Percentiles rank a stretch among this genome's conserved stretches.
Evolutionary conservation across 2,329 filamentous ascomycete genomes (phyloP).

Genomic region (Trichoderma oligosporum): DNA sequence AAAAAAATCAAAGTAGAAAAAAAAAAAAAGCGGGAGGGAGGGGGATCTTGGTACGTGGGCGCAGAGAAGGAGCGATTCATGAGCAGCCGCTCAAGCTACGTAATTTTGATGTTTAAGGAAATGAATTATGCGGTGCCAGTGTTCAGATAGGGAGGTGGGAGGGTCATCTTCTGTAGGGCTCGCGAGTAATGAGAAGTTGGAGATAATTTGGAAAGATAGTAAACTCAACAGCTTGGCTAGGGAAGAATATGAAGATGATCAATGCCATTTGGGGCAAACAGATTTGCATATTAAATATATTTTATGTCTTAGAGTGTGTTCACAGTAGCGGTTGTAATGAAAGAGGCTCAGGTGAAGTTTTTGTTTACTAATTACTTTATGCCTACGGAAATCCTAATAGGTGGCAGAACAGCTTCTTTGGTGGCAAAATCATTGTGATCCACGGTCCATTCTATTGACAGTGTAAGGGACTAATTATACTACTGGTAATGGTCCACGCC

Average conservation of each 20-base stretch:
- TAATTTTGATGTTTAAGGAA: neutral
- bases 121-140: conserved; percentile 3
- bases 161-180: neutral
- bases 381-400: no score
- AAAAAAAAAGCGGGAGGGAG: no score
- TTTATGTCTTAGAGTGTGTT: neutral
- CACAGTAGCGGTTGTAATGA: neutral
- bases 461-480: no score
- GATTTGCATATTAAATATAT: neutral
- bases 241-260: neutral
- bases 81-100: neutral
- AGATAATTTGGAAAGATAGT: neutral
- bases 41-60: no score
- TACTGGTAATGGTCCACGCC: no score
- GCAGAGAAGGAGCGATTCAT: conserved; percentile 1
- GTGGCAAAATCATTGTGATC: neutral
- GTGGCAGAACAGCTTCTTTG: neutral
- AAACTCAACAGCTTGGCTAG: neutral
- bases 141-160: no score
- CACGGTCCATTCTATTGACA: no score
- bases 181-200: conserved; percentile 12
- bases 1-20: no score
- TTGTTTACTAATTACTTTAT: neutral
- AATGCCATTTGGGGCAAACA: neutral
- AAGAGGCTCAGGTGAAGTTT: neutral